These are phyloP conservation scores for Mucor irregularis DNA, from an alignment of 371 early-diverging fungal species.

Conservation along the genomic window DNA sequence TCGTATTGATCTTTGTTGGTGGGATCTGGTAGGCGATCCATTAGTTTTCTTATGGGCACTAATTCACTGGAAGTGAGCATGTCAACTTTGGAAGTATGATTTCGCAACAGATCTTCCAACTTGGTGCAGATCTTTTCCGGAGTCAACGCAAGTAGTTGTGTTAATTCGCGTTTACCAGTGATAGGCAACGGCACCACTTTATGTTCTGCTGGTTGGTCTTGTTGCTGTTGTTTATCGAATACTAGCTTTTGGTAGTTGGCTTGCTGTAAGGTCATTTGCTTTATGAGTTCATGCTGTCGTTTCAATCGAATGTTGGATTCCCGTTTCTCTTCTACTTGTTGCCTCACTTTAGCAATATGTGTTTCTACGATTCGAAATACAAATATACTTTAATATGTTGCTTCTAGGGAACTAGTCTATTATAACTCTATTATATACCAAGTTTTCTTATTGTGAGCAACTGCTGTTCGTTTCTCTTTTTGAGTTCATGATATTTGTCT, in stretches of 20 bases:
- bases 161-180: constrained; percentile 10
- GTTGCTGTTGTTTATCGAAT: neutral
- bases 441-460: constrained; percentile 1
- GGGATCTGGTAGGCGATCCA: too few relatives aligned
- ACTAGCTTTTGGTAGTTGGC: neutral
- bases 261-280: neutral
- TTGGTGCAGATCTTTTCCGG: constrained; percentile 15
- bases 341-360: constrained; percentile 3
- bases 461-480: constrained; percentile 12
- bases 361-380: constrained; percentile 20
- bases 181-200: neutral
- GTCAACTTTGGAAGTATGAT: neutral
- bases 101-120: neutral
- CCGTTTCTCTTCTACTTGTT: constrained; percentile 1
- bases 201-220: neutral
- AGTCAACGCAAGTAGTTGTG: neutral
- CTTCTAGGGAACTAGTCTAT: neutral
- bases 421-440: neutral
- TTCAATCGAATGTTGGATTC: neutral
- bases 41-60: neutral
- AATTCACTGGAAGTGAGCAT: neutral
- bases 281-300: neutral
- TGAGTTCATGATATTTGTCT: neutral
- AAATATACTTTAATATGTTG: neutral
- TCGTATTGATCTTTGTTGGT: too few relatives aligned